These are phyloP conservation scores for Hyaloscypha finlandica DNA, from an alignment of 495 filamentous ascomycete species.

Conservation along the genomic window DNA sequence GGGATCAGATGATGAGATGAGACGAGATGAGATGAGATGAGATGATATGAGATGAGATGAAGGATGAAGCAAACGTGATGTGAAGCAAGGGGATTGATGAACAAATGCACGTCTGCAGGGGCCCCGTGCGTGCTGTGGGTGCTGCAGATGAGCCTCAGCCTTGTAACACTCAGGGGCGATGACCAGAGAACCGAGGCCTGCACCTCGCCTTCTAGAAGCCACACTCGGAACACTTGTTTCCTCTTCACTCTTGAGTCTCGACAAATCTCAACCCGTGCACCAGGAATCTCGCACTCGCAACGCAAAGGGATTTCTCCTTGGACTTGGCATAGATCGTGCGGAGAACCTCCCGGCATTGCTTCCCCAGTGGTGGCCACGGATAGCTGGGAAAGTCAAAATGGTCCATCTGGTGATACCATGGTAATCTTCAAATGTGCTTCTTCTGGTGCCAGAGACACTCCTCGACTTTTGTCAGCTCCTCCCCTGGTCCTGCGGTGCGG, in stretches of 20 bases:
- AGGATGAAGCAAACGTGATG: conserved; percentile 10
- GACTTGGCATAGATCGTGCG: not conserved
- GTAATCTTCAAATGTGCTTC: not conserved
- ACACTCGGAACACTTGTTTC: not conserved
- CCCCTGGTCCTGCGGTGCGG: conserved; percentile 13
- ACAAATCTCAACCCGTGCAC: not conserved
- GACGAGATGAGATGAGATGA: not conserved
- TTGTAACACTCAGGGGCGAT: conserved; percentile 4
- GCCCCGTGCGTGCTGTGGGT: conserved; percentile 9
- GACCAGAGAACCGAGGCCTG: not conserved
- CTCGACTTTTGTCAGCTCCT: conserved; percentile 2
- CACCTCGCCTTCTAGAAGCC: not conserved
- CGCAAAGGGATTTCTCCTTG: not conserved
- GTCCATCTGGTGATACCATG: not conserved
- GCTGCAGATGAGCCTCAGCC: conserved; percentile 27
- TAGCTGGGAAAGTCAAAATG: conserved; percentile 10
- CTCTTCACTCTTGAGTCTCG: not conserved
- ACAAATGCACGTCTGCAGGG: conserved; percentile 20
- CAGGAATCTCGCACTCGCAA: not conserved
- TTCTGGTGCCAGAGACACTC: not conserved
- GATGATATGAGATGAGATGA: conserved; percentile 14
- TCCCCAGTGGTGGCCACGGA: not conserved
- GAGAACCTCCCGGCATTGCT: conserved; percentile 10
- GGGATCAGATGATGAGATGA: not conserved
- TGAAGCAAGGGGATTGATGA: conserved; percentile 10